Conservation (phyloP, 768 basidiomycete species). For the Terana coerulea region DNA sequence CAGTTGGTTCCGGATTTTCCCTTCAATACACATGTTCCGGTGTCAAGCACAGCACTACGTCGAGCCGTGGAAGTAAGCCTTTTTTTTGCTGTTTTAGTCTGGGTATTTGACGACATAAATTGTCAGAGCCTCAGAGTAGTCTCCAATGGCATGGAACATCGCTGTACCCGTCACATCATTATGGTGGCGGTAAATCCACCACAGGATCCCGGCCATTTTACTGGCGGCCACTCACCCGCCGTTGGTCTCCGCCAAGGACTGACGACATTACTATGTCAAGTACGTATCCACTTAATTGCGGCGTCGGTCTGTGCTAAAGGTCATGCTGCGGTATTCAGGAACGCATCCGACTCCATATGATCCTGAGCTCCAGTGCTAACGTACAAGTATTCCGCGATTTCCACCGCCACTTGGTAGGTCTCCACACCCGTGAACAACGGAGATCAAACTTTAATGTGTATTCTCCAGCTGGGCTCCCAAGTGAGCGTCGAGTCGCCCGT, state of each 20-base stretch:
- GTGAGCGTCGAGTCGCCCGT: conserved; percentile 22
- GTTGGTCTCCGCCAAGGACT: not conserved
- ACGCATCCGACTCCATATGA: conserved; percentile 55
- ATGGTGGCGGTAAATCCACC: conserved; percentile 36
- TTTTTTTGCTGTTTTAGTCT: conserved; percentile 3
- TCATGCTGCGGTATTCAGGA: conserved; percentile 37
- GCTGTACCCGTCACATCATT: conserved; percentile 50
- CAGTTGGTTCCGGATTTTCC: conserved; percentile 16
- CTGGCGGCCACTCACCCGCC: not conserved
- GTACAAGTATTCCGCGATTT: conserved; percentile 43
- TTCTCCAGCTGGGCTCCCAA: not conserved
- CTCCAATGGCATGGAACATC: no score
- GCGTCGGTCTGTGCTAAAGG: no score
- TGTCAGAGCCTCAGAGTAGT: no score
- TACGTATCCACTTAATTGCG: not conserved
- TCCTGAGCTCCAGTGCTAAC: conserved; percentile 43
- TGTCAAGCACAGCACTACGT: conserved; percentile 17
- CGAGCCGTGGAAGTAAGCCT: conserved; percentile 20
- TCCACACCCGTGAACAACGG: not conserved
- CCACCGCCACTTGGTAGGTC: conserved; percentile 46
- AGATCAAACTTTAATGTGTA: conserved; percentile 1
- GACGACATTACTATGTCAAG: conserved; percentile 11
- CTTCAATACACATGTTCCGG: conserved; percentile 14
- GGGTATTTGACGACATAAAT: not conserved
- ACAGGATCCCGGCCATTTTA: not conserved